Evolutionary conservation across 345 rosid genomes (phyloP).

Genomic region (Gossypium longicalyx): DNA sequence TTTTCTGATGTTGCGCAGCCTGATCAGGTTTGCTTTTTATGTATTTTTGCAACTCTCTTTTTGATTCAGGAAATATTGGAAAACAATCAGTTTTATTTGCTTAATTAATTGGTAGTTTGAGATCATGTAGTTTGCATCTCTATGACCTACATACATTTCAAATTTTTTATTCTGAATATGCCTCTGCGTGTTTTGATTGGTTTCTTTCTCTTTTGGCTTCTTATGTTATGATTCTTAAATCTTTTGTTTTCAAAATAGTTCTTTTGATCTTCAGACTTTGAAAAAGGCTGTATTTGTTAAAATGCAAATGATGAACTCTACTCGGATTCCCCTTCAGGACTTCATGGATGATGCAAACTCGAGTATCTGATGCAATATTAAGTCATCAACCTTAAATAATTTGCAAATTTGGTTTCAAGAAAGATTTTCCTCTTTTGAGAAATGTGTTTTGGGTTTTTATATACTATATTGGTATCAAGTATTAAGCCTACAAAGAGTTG

Average conservation of each 20-base stretch:
- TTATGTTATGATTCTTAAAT: neutral
- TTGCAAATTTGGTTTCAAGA: neutral
- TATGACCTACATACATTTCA: no score
- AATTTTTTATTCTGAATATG: neutral
- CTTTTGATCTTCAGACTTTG: neutral
- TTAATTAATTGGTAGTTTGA: neutral
- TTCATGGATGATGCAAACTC: slow-evolving; percentile 45
- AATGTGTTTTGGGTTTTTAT: neutral
- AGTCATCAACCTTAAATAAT: neutral
- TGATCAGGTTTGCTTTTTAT: slow-evolving; percentile 66
- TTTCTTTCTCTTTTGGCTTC: neutral
- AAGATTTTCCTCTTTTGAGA: neutral
- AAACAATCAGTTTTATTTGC: neutral
- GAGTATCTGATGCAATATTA: slow-evolving; percentile 51
- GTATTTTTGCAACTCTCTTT: neutral
- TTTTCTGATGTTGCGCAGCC: slow-evolving; percentile 99
- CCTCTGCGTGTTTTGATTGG: neutral
- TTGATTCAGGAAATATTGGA: neutral
- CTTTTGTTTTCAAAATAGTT: neutral
- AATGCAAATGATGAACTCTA: slow-evolving; percentile 38
- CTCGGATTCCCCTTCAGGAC: slow-evolving; percentile 64
- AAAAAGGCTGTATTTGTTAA: neutral
- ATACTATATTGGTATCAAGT: neutral
- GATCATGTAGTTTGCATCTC: neutral
- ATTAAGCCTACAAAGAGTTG: neutral